Evolutionary conservation across 2,329 filamentous ascomycete species (phyloP), one percentile per base, ranked within the genome.

Genomic region (Lasiodiplodia theobromae): DNA sequence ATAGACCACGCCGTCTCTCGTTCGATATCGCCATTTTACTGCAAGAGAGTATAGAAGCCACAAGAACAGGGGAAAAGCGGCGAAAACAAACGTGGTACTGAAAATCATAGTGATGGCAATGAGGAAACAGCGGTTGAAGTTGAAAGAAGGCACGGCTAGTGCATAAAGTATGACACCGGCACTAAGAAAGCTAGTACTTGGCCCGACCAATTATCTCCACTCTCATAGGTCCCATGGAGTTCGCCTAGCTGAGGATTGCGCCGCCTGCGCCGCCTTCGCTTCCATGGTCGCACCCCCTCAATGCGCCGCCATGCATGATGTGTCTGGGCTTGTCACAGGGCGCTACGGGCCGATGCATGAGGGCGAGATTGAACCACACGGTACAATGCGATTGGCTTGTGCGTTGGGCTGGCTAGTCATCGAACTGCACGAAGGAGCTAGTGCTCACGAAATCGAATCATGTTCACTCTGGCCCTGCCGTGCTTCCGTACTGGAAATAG

Each of bases 21-120:
- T 71, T 16, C 72, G 71, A 69, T 73, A 77, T 18, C 77, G 75
- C 72, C 74, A 78, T 62, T 71, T 72, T 18, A 70, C 66, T 5
- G 77, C 40, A 53, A 71, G 70, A 10, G 67, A 63, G 56, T 76
- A 77, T 4, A 76, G 28, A 44, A 70, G 68, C 69, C 70, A 75
- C 4, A 66, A 40, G 1, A 77, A 18, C 14, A 72, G 66, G 2
- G 74, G 72, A 11, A 75, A 4, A 6, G 75, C 31, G 11, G 73
- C 73, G 40, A 77, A 49, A 8, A 64, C 4, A 16, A 52, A 12
- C 2, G 31, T 52, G 31, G 12, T 38, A 38, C 21, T 64, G 25
- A 25, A n/a, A 28, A 49, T 4, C 60, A 64, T 64, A 12, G 12
- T 23, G 60, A 11, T 40, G 31, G 18, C 18, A 31, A 11, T 6